Evolutionary conservation across 2,329 filamentous ascomycete genomes (phyloP), one percentile per base, ranked within the genome.

Genomic region (Curvularia lunata): DNA sequence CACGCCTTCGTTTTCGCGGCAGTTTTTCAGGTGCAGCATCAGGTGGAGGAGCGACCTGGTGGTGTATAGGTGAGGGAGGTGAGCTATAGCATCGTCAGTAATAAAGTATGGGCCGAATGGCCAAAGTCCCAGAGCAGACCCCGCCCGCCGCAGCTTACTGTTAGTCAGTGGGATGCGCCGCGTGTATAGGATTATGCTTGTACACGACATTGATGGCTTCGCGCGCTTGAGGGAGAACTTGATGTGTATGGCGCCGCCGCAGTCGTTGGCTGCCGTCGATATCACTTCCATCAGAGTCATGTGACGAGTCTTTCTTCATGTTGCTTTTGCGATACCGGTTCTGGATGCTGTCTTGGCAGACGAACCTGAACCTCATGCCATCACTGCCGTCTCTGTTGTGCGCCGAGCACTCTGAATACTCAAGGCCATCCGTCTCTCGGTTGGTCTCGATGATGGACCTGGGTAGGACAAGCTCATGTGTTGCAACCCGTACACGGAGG

Each of bases 191-290:
- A 37, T 74, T 75, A 50, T 76, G 74, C 47, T 71, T 73, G 50
- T 77, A 77, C 21, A 76, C 66, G 1, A 76, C 69, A 45, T 75
- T 71, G 30, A 77, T 63, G 5, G 71, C 71, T 28, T 73, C 67
- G 45, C 72, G 45, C 72, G 62, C 54, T 74, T 72, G 34, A 65
- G 70, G 1, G 73, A 77, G 48, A 76, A 76, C 32, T 71, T 76
- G 50, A 77, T 59, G 28, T 71, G 65, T 19, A 77, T 66, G 6
- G 73, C 71, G 32, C 75, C 74, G 18, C 70, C 67, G 40, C 74
- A 76, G 51, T 75, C 70, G 48, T 40, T 28, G 58, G 13, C 42
- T 57, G 16, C 55, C 50, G 21, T 53, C 21, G 5, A 52, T 28
- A 25, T 56, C 43, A 18, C 52, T 52, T 12, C 64, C 59, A 2